These are phyloP conservation scores for Kwoniella newhampshirensis DNA, from an alignment of 768 basidiomycete genomes.

Conservation along the genomic window DNA sequence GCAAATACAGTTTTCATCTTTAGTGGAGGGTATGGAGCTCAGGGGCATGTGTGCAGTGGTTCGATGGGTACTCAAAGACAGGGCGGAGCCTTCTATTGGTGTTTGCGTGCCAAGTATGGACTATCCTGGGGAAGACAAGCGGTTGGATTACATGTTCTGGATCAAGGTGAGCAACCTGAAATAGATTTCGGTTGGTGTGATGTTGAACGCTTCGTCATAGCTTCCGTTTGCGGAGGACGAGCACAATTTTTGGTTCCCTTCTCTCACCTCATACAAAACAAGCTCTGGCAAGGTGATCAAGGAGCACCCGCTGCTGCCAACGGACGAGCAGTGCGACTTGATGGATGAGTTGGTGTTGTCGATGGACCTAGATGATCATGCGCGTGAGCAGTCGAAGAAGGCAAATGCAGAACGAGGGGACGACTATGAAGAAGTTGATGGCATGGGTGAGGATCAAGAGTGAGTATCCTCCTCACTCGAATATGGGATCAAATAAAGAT, in stretches of 20 bases:
- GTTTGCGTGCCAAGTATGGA: slow-evolving; percentile 68
- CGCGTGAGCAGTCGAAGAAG: slow-evolving; percentile 54
- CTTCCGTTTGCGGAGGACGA: slow-evolving; percentile 96
- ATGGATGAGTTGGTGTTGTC: slow-evolving; percentile 87
- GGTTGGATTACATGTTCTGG: slow-evolving; percentile 78
- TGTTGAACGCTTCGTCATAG: slow-evolving; percentile 58
- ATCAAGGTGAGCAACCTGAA: slow-evolving; percentile 63
- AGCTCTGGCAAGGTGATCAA: slow-evolving; percentile 71
- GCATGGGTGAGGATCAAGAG: slow-evolving; percentile 23
- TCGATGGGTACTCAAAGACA: slow-evolving; percentile 74
- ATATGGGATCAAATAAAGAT: neutral
- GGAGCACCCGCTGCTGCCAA: slow-evolving; percentile 60
- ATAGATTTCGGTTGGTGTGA: neutral
- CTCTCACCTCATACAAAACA: slow-evolving; percentile 69
- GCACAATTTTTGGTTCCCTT: slow-evolving; percentile 80
- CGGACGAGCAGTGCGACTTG: slow-evolving; percentile 52
- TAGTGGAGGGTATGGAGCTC: slow-evolving; percentile 76
- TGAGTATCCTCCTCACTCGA: neutral
- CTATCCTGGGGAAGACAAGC: slow-evolving; percentile 50
- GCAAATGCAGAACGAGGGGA: slow-evolving; percentile 57
- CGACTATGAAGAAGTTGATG: slow-evolving; percentile 16
- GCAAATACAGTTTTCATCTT: slow-evolving; percentile 81
- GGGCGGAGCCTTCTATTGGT: slow-evolving; percentile 80
- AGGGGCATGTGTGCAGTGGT: slow-evolving; percentile 73
- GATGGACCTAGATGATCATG: slow-evolving; percentile 83